Evolutionary conservation across 176 grass and related monocot species (phyloP), one percentile per base, ranked within the genome.

Genomic region (Themeda triandra): DNA sequence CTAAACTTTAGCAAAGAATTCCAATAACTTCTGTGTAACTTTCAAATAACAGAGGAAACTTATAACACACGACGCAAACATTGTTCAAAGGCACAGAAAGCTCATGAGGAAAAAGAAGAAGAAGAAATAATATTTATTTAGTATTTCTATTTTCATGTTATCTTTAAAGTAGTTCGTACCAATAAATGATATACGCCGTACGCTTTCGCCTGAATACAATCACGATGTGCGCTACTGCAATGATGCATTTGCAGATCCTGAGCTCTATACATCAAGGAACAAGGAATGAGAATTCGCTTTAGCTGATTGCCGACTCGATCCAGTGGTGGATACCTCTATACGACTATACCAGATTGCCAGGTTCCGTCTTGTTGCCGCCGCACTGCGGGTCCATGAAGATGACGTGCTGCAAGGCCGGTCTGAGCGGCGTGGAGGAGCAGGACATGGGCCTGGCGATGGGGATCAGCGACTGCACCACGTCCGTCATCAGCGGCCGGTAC

Each of bases 401-500:
- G 73, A 87, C 64, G 27, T 92, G 87, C 4, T 90, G 85, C 35
- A 73, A 33, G 19, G 76, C 15, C 44, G 71, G 67, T 51, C 83
- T 88, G 46, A 84, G 39, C 39, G 93, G 88, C 54, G 90, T 95
- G 31, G 90, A 87, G 48, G 90, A 71, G 88, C 83, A 86, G 9
- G 88, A 88, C 18, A 85, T 62, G 21, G 21, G 84, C 73, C 86
- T 95, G 13, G 93, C 91, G 75, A 99, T 89, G 60, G 96, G 96
- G 81, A 99, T 92, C 71, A 99, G 88, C 51, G 96, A 99, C 78
- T 99, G 96, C 87, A 96, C 93, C 56, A 99, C 88, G 41, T 99
- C 96, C 40, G 93, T 96, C 96, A 99, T 99, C n/a, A 99, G 84
- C 39, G 93, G 96, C 84, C 96, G 86, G 87, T 99, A 99, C 46